These are phyloP conservation scores for Solanum paucissectum DNA, from an alignment of 257 asterid genomes.

Conservation along the genomic window DNA sequence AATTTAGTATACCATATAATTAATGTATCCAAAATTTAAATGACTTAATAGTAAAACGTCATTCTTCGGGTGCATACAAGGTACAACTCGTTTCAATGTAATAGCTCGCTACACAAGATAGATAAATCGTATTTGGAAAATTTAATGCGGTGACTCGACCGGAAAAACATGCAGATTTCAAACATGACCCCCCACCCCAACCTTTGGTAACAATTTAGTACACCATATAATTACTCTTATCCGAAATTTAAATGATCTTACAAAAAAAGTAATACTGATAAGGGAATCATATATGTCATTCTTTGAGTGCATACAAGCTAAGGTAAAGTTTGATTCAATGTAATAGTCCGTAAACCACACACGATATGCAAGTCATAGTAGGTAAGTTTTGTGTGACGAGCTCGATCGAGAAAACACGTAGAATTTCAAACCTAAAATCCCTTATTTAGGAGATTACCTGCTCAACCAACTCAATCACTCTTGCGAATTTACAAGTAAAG, in stretches of 20 bases:
- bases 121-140: too few relatives aligned
- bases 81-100: background rate
- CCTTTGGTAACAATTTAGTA: too few relatives aligned
- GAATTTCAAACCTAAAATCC: background rate
- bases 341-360: too few relatives aligned
- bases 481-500: background rate
- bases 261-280: too few relatives aligned
- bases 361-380: background rate
- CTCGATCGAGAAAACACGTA: background rate
- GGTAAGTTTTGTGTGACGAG: background rate
- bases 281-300: too few relatives aligned
- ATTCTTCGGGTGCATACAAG: background rate
- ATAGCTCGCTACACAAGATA: background rate
- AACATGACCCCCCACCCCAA: background rate
- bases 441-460: background rate
- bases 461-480: background rate
- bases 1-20: background rate
- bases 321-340: background rate
- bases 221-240: too few relatives aligned
- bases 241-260: too few relatives aligned
- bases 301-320: background rate
- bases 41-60: background rate
- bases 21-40: background rate
- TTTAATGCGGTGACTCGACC: background rate
- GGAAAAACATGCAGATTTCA: background rate